Conservation (phyloP, 148 eudicot genomes). For the Silene uniflora region DNA sequence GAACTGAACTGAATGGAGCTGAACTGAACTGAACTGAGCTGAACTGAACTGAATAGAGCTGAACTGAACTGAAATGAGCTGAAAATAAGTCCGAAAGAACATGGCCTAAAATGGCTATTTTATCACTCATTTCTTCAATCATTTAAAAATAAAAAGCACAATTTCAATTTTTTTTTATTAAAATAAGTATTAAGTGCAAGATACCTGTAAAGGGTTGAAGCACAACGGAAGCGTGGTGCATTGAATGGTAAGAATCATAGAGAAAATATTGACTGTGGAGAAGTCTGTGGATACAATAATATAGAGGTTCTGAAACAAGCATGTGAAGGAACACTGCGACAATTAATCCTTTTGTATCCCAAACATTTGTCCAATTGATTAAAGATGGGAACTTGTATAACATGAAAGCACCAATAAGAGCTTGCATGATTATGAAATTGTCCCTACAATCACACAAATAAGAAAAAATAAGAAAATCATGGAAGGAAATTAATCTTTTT, state of each 20-base stretch:
- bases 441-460: slow-evolving; percentile 60
- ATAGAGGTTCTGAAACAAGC: slow-evolving; percentile 71
- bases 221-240: slow-evolving; percentile 68
- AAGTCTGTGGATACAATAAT: slow-evolving; percentile 53
- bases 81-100: too few relatives aligned
- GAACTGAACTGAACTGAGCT: too few relatives aligned
- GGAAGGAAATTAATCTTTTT: too few relatives aligned
- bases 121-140: too few relatives aligned
- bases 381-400: slow-evolving; percentile 42
- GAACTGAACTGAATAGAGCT: too few relatives aligned
- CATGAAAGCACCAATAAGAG: slow-evolving; percentile 39
- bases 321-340: slow-evolving; percentile 49
- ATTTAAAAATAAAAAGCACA: too few relatives aligned
- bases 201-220: slow-evolving; percentile 70
- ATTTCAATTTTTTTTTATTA: too few relatives aligned
- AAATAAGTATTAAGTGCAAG: not conserved
- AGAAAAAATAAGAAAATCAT: too few relatives aligned
- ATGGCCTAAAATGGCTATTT: too few relatives aligned
- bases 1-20: too few relatives aligned
- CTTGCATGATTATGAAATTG: slow-evolving; percentile 67
- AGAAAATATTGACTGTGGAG: slow-evolving; percentile 47
- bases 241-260: slow-evolving; percentile 51
- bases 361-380: slow-evolving; percentile 29
- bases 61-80: too few relatives aligned
- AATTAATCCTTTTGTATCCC: slow-evolving; percentile 53